Base-by-base conservation (phyloP, 352 stramenopile genomes). In the Phytophthora constricta region DNA sequence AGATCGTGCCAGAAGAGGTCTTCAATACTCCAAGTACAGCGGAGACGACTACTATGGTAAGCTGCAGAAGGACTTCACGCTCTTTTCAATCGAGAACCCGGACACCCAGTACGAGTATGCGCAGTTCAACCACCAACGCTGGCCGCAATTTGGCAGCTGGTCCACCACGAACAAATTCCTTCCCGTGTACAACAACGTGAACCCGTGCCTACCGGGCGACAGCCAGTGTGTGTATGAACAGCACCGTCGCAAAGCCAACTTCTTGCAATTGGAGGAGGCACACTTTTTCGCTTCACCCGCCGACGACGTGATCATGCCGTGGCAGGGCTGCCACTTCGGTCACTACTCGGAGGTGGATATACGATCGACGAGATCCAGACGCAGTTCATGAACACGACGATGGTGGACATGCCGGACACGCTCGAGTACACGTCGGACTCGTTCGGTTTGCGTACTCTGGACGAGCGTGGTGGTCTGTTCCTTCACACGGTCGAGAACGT, bases 201-300 rank as follows among this genome's bases (percentile, higher is more conserved):
- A 60, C 27, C 14, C 43, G 17, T 72, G 65, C 33, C 19, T 16
- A 5, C n/a, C 19, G 23, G 13, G 9, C 14, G 33, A 50, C 13
- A 17, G 25, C 8, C 11, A 62, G 14, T 59, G 51, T 39, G 5
- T 46, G 3, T n/a, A 22, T 7, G 45, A 67, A 0, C 26, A 70
- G 27, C 22, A 60, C 26, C 33, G 62, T 5, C 62, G 62, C 47
- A 65, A 62, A 27, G 11, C 20, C 34, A 70, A 77, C 64, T 77
- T 76, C 34, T 47, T 65, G 14, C 65, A 50, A 54, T 26, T 80
- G 25, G 34, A 60, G 10, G 53, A 34, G 0, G 73, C 67, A 10
- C 70, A 81, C 20, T 80, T 80, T 59, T 80, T 84, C 33, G 70
- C 63, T 0, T 84, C 76, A 11, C 59, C 73, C 1, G 10, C 46